A percentile compares a stretch with the other conserved stretches of the same genome.
Evolutionary conservation across 2,329 filamentous ascomycete species (phyloP).

Genomic region (Alternaria viburni): DNA sequence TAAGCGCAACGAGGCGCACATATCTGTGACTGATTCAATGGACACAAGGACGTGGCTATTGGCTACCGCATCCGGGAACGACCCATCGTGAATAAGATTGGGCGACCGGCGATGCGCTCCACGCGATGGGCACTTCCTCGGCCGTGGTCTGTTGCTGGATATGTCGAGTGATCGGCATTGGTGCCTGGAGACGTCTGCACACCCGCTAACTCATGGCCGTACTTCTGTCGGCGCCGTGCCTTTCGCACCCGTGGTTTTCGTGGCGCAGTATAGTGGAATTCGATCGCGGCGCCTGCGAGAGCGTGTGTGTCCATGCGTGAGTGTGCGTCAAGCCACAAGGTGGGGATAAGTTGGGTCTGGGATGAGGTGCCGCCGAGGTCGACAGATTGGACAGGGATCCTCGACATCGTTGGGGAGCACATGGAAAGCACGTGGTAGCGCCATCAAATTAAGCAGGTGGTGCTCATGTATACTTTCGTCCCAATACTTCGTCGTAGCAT

Average conservation of each 20-base stretch:
- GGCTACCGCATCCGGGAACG: background rate
- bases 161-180: background rate
- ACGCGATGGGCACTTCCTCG: background rate
- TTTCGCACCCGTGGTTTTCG: background rate
- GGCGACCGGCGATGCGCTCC: background rate
- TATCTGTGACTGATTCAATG: background rate
- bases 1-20: background rate
- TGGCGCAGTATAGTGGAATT: background rate
- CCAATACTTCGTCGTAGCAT: background rate
- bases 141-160: background rate
- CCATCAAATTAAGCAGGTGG: background rate
- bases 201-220: background rate
- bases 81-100: background rate
- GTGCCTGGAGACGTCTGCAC: background rate
- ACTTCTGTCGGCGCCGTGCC: background rate
- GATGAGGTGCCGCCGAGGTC: background rate
- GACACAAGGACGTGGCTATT: background rate
- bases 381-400: background rate
- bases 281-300: background rate
- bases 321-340: background rate
- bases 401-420: background rate
- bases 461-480: background rate
- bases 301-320: background rate
- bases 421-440: background rate
- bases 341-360: background rate